phyloP scores from a whole-genome alignment of 192 early-diverging fungal species.

The Entomortierella lignicola region DNA sequence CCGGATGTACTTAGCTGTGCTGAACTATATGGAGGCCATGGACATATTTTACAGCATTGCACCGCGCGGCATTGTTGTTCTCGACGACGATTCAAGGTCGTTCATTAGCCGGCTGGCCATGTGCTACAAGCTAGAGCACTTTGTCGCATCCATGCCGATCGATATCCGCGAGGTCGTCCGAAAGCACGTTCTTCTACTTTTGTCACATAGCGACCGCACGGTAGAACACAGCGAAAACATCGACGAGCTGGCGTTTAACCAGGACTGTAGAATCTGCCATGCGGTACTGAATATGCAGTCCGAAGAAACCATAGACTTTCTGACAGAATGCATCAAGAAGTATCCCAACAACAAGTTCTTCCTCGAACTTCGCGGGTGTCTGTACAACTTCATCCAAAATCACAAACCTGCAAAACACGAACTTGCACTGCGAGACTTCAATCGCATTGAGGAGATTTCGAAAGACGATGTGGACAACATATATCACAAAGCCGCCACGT shows the following conservation, averaged over 20 bases:
- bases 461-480: conserved; percentile 38
- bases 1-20: conserved; percentile 44
- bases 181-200: conserved; percentile 42
- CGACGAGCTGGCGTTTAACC: conserved; percentile 43
- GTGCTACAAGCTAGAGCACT: conserved; percentile 44
- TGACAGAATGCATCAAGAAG: conserved; percentile 48
- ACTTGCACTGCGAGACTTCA: conserved; percentile 43
- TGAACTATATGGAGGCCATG: conserved; percentile 33
- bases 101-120: conserved; percentile 38
- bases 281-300: conserved; percentile 35
- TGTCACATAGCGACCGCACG: conserved; percentile 28
- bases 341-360: conserved; percentile 48
- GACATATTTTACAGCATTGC: conserved; percentile 25
- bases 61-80: conserved; percentile 32
- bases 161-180: conserved; percentile 26
- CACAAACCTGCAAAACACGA: conserved; percentile 31
- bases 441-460: conserved; percentile 39
- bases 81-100: conserved; percentile 40
- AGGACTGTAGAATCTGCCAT: conserved; percentile 45
- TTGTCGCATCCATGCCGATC: conserved; percentile 40
- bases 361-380: conserved; percentile 33
- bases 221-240: conserved; percentile 24
- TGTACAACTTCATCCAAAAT: conserved; percentile 40
- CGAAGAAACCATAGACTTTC: conserved; percentile 40
- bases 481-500: conserved; percentile 36